Evolutionary conservation across 768 basidiomycete species (phyloP).

Genomic region (Cystofilobasidium macerans): DNA sequence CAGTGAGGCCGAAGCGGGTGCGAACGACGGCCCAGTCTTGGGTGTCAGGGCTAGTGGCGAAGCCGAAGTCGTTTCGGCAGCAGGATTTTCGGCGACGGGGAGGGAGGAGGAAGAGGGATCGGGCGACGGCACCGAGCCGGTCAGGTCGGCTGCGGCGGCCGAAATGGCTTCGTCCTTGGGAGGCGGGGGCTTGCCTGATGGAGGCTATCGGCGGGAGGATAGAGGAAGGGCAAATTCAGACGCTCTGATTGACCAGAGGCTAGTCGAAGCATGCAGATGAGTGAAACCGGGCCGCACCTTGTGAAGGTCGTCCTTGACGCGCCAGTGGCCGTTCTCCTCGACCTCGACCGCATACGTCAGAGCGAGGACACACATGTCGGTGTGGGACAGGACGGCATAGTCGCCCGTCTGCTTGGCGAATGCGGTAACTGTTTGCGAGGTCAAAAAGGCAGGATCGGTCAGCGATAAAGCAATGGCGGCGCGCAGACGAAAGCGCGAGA

Average conservation of each 20-base stretch:
- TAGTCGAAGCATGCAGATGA: not conserved
- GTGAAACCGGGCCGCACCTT: conserved; percentile 24
- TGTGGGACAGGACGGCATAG: conserved; percentile 76
- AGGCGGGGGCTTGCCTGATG: conserved; percentile 17
- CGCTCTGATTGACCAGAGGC: not conserved
- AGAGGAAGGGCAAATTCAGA: no score
- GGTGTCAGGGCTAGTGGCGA: not conserved
- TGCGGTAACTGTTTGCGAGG: conserved; percentile 56
- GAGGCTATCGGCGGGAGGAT: conserved; percentile 1
- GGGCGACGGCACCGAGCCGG: not conserved
- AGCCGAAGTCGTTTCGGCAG: not conserved
- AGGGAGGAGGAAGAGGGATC: not conserved
- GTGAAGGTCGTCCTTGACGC: conserved; percentile 33
- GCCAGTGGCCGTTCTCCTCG: conserved; percentile 38
- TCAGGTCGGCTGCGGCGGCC: not conserved
- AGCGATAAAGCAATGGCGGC: not conserved
- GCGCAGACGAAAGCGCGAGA: no score
- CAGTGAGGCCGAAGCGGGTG: not conserved
- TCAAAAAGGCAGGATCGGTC: not conserved
- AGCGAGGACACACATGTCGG: conserved; percentile 83
- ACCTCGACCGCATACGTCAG: conserved; percentile 69
- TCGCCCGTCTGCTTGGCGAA: conserved; percentile 95
- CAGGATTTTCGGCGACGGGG: not conserved
- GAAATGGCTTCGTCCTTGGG: not conserved
- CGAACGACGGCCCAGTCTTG: not conserved